A percentile compares a stretch with the other conserved stretches of the same genome.
Conservation (phyloP, 176 grass and related monocot species). For the Lolium perenne region DNA sequence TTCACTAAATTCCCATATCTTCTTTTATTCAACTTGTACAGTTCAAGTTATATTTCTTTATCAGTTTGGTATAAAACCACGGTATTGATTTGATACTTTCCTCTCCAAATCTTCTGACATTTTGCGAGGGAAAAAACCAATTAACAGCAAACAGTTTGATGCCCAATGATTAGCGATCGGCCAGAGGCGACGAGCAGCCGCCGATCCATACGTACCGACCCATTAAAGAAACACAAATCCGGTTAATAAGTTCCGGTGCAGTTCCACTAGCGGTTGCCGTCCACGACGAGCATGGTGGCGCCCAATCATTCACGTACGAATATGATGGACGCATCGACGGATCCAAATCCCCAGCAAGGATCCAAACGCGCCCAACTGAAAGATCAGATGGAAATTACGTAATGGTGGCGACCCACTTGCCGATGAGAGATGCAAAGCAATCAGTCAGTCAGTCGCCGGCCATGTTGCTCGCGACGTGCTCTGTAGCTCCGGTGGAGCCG, state of each 20-base stretch:
- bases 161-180: not conserved
- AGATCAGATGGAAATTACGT: not conserved
- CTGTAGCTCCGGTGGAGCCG: not conserved
- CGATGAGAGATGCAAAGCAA: too few species aligned
- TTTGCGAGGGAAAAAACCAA: not conserved
- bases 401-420: not conserved
- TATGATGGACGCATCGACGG: not conserved
- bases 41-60: too few species aligned
- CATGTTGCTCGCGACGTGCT: not conserved
- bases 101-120: too few species aligned
- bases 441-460: not conserved
- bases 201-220: slow-evolving; percentile 10
- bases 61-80: too few species aligned
- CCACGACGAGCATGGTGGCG: not conserved
- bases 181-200: not conserved
- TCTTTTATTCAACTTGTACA: too few species aligned
- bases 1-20: too few species aligned
- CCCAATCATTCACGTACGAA: not conserved
- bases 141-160: too few species aligned
- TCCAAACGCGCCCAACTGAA: not conserved
- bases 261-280: slow-evolving; percentile 5
- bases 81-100: too few species aligned
- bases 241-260: not conserved
- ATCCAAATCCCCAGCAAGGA: not conserved
- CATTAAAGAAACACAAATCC: not conserved